Base-by-base conservation (phyloP, 2,329 filamentous ascomycete species). In the Verticillium dahliae region DNA sequence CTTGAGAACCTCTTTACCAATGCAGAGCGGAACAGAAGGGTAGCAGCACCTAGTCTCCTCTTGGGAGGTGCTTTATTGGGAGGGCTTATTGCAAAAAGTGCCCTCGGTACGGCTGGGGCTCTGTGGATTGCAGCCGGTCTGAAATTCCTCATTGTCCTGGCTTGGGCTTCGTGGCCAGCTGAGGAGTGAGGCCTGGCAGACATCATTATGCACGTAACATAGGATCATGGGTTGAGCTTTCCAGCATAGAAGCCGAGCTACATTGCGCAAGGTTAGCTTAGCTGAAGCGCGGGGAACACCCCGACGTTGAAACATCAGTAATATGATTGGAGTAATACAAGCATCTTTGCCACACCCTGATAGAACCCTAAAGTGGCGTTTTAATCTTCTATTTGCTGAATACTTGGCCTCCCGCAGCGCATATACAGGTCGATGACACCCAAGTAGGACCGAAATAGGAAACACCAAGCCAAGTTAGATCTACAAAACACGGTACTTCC, bases 121-220 rank as follows among this genome's bases (percentile, higher is more conserved):
- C 68, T 89, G 62, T 89, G 86, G 86, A 77, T 81, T n/a, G 85
- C 84, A 0, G 79, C 82, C 0, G 72, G 67, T 0, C 67, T 89
- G 57, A 90, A 90, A 73, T 67, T 81, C 1, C 45, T 74, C 2
- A 84, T 88, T 62, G 78, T 85, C 0, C 22, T 83, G 2, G 74
- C 81, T 0, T 90, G 88, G 87, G 73, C 85, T 15, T 65, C 82
- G 1, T 90, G 88, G 88, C 84, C 80, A 4, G 78, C 73, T 0
- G 80, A 82, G 54, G 45, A 50, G 45, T 50, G 22, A n/a, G 3
- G n/a, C 18, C 18, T 22, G 18, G 18, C 18, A 22, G 18, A 22
- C 35, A 37, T 37, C 13, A 37, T 37, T 13, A 37, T 37, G 6
- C 13, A 37, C 35, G 18, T 22, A 22, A 22, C 18, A 22, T 22